Evolutionary conservation across 2,329 filamentous ascomycete genomes (phyloP).

Genomic region (Fusarium sp.): DNA sequence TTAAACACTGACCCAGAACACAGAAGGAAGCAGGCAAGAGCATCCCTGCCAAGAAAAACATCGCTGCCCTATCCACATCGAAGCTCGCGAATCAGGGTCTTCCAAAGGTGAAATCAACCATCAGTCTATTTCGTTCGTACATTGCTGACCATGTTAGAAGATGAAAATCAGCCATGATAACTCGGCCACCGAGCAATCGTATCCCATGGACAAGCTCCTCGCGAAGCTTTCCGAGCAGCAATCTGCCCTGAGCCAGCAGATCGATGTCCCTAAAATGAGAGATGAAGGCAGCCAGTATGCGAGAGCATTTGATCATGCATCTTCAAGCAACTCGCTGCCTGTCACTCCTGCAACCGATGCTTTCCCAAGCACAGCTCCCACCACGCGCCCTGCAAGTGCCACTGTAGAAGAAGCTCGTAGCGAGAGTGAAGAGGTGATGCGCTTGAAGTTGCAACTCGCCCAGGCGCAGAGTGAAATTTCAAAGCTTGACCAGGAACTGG

Average conservation of each 20-base stretch:
- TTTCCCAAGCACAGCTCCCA: conserved; percentile 59
- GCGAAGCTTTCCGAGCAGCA: conserved; percentile 80
- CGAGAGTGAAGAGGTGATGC: conserved; percentile 69
- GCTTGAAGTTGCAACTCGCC: conserved; percentile 77
- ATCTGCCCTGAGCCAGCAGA: conserved; percentile 67
- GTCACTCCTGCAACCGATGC: conserved; percentile 71
- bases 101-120: conserved; percentile 59
- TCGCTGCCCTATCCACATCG: conserved; percentile 61
- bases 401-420: conserved; percentile 55
- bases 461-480: conserved; percentile 76
- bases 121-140: neutral
- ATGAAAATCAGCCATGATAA: conserved; percentile 60
- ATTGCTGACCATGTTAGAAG: conserved; percentile 53
- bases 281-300: conserved; percentile 53
- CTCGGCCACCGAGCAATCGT: conserved; percentile 52
- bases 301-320: conserved; percentile 57
- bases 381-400: conserved; percentile 65
- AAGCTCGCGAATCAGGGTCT: conserved; percentile 66
- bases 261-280: conserved; percentile 60
- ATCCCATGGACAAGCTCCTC: conserved; percentile 77
- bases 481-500: conserved; percentile 77
- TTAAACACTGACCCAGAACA: neutral
- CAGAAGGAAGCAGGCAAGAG: conserved; percentile 37
- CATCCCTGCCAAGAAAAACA: conserved; percentile 54
- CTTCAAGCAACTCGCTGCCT: conserved; percentile 69